Conservation (phyloP, 805 yeast genomes). For the Candida railenensis region DNA sequence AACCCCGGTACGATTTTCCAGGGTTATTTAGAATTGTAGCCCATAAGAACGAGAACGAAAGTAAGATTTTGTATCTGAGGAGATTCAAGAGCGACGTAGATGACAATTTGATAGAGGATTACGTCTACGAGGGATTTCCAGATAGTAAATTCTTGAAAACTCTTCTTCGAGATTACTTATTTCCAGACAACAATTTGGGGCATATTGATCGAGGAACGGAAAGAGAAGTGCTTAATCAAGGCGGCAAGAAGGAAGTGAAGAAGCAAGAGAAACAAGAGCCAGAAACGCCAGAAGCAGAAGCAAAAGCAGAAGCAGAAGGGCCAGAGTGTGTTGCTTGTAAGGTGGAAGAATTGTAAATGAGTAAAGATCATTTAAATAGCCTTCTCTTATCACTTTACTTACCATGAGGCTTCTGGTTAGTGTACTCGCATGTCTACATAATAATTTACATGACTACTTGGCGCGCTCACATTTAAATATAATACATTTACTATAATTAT, state of each 20-base stretch:
- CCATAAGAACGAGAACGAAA: slow-evolving; percentile 1
- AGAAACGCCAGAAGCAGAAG: neutral
- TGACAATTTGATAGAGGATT: slow-evolving; percentile 19
- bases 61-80: slow-evolving; percentile 47
- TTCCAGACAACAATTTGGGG: slow-evolving; percentile 55
- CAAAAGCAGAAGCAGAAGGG: neutral
- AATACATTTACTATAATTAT: neutral
- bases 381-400: too few species aligned
- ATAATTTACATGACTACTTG: too few species aligned
- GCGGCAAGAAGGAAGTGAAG: neutral
- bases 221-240: neutral
- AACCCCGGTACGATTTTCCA: slow-evolving; percentile 21
- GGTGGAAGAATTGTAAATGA: neutral
- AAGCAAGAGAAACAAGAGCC: neutral
- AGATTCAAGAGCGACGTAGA: slow-evolving; percentile 40
- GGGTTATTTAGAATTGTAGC: slow-evolving; percentile 24
- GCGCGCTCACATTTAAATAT: neutral
- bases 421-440: too few species aligned
- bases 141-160: slow-evolving; percentile 79
- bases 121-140: slow-evolving; percentile 72
- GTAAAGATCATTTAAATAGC: too few species aligned
- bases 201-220: slow-evolving; percentile 50
- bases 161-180: slow-evolving; percentile 56
- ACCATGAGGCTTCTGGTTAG: too few species aligned
- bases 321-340: neutral